Base-by-base conservation (phyloP, 1,139 yeast species). In the Pichia sp. region DNA sequence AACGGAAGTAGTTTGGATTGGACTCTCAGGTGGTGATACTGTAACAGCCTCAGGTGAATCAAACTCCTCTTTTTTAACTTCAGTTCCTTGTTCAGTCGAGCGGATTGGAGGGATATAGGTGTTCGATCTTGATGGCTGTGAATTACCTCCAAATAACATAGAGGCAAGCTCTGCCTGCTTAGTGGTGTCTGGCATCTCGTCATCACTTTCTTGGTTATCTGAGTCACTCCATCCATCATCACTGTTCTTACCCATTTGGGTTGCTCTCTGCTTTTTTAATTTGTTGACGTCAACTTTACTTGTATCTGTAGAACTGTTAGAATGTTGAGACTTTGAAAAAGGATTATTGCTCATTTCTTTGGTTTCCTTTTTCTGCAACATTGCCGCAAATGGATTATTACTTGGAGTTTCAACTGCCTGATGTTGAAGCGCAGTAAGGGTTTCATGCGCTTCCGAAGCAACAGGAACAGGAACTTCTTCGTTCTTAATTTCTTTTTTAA, bases 191-290 rank as follows among this genome's bases (percentile, higher is more conserved):
- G 63, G 58, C 49, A 58, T 51, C 42, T 59, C 60, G 42, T 56
- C 58, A 27, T 76, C 79, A 2, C 73, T 78, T 39, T 77, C 85
- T 5, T 73, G 75, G 55, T 77, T 79, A 49, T 78, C 79, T 71
- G 78, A 73, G 27, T 56, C 57, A 2, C 59, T 56, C 55, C 61
- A 56, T 39, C 55, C 59, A 16, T 55, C 58, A 52, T 75, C 83
- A 45, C 71, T 73, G 38, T 57, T 66, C 2, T 72, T 58, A 4
- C 87, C 86, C 59, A 85, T 68, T 60, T 81, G 87, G 5, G 81
- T 72, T 27, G 71, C 77, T 58, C 87, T 69, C 60, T 81, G 87
- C 2, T 76, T 78, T 43, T 75, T 81, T 5, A 81, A 75, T 49
- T 79, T 78, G 49, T 69, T 68, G 0, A 75, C 66, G 56, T 79